Evolutionary conservation across 176 grass and related monocot species (phyloP), one percentile per base, ranked within the genome.

Genomic region (Carex cristatella): DNA sequence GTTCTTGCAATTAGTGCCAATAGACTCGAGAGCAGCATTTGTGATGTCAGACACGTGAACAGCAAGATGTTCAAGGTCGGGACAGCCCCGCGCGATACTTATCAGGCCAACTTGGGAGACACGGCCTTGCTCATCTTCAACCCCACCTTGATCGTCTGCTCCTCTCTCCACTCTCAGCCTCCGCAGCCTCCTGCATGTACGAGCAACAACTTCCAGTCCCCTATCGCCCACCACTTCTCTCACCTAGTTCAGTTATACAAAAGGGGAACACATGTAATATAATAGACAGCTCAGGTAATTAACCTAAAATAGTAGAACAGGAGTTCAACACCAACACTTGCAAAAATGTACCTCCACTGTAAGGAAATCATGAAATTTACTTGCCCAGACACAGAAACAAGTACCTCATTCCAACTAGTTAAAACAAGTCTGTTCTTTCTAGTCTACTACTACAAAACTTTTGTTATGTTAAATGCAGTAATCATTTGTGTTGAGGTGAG

Each of bases 131-230:
- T 99, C 90, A 37, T 95, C 96, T 87, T 99, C 95, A 37, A 91
- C 87, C 60, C 32, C 89, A 28, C 92, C 94, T 16, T 97, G 92
- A 0, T 98, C 96, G 79, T 99, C 96, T 61, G 92, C 93, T 80
- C 93, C 96, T 87, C 93, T 88, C 79, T 99, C 96, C 72, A 99
- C 90, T 86, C 96, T 88, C 8, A 99, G 90, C 87, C 96, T 95
- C 71, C 71, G 91, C 68, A 99, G 86, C 87, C 91, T 95, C 90
- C 93, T 95, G 83, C 96, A 99, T 35, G 96, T 99, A 79, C 81
- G 93, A 12, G 96, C 90, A 83, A 95, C 86, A 68, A 95, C 91
- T 94, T 91, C 64, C 81, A 99, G 80, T 44, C 96, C 96, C 49
- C 85, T 88, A 23, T 99, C 96, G 16, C 96, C 96, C 80, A 99